These are phyloP conservation scores for Trametes villosa DNA, from an alignment of 768 basidiomycete species.

Conservation along the genomic window DNA sequence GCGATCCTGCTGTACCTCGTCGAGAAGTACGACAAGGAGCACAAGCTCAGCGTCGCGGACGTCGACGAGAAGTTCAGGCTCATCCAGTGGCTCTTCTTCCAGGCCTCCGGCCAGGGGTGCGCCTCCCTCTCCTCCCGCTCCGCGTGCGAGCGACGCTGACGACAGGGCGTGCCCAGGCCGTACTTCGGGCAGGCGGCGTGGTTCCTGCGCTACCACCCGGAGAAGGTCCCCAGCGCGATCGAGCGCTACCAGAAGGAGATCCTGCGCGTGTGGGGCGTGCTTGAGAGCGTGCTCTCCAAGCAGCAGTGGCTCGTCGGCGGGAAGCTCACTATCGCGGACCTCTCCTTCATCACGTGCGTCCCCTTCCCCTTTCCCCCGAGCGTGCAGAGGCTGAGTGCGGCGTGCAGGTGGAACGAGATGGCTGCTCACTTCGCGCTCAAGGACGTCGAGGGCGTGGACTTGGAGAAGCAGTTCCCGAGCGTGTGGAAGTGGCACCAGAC, in stretches of 20 bases:
- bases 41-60: conserved; percentile 33
- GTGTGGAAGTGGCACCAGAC: conserved; percentile 13
- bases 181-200: conserved; percentile 10
- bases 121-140: not conserved
- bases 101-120: conserved; percentile 36
- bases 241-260: conserved; percentile 29
- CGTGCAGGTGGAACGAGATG: conserved; percentile 1
- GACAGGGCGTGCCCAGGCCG: not conserved
- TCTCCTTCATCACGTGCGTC: conserved; percentile 15
- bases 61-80: conserved; percentile 22
- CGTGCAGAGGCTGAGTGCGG: not conserved
- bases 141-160: not conserved
- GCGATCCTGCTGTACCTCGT: conserved; percentile 49
- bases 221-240: conserved; percentile 23
- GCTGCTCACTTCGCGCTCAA: not conserved
- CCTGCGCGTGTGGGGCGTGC: conserved; percentile 23
- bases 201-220: conserved; percentile 3
- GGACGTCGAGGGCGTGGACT: not conserved
- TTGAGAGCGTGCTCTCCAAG: conserved; percentile 23
- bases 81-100: conserved; percentile 52
- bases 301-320: conserved; percentile 22
- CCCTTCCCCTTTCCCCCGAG: too few relatives aligned
- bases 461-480: conserved; percentile 16
- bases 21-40: conserved; percentile 50
- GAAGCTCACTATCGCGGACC: conserved; percentile 3